A percentile compares a stretch with the other conserved stretches of the same genome.
phyloP scores from a whole-genome alignment of 2,329 filamentous ascomycete species.

The Fonsecaea pedrosoi region DNA sequence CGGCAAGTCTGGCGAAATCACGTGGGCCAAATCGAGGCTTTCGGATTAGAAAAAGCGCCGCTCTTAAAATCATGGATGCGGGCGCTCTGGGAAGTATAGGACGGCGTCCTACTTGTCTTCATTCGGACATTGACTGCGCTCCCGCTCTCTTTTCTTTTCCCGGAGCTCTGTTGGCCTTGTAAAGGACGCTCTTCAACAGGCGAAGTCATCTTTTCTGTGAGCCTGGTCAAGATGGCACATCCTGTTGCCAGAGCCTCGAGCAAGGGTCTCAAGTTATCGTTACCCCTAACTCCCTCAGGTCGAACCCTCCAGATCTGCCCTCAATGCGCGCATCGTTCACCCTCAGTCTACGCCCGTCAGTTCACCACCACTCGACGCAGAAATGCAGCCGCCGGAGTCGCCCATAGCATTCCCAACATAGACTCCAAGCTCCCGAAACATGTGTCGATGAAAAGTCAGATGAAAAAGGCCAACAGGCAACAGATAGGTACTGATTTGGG shows the following conservation, averaged over 20 bases:
- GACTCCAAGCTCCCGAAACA: conserved; percentile 15
- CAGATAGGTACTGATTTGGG: conserved; percentile 31
- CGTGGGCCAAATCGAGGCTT: background rate
- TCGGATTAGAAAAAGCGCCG: background rate
- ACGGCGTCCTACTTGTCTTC: background rate
- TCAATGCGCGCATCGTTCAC: conserved; percentile 26
- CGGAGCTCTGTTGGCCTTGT: background rate
- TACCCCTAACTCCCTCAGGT: background rate
- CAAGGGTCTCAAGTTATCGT: conserved; percentile 1
- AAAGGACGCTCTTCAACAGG: background rate
- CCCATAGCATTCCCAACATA: background rate
- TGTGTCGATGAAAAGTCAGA: conserved; percentile 24
- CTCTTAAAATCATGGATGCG: background rate
- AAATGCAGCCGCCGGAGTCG: conserved; percentile 13
- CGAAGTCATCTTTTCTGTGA: background rate
- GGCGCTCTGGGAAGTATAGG: background rate
- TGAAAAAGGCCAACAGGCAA: conserved; percentile 22
- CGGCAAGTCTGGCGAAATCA: background rate
- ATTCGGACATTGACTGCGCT: background rate
- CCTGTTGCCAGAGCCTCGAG: conserved; percentile 5
- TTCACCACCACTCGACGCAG: conserved; percentile 27
- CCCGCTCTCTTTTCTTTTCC: background rate
- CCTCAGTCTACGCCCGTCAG: conserved; percentile 21
- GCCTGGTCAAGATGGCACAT: conserved; percentile 8
- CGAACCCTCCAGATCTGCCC: conserved; percentile 10